Evolutionary conservation across 2,329 filamentous ascomycete genomes (phyloP), one percentile per base, ranked within the genome.

Genomic region (Talaromyces pinophilus): DNA sequence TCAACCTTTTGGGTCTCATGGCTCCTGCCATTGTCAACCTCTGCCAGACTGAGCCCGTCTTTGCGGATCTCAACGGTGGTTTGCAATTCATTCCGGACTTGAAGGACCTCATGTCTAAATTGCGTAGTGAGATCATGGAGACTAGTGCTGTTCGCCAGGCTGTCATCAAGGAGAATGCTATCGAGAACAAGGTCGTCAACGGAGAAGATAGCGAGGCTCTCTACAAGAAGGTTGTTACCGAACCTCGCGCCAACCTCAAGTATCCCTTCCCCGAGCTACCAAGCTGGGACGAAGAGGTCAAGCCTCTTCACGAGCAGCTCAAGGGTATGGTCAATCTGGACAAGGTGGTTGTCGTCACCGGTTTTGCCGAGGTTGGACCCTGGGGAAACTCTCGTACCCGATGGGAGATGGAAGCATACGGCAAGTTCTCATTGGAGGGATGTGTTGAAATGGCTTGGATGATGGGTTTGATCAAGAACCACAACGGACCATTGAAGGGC

Each of bases 401-500:
- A 69, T 99, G 95, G 95, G 95, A 99, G 83, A 99, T 99, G 94
- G 95, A 99, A 80, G 93, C 95, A 1, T 89, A 93, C 71, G 95
- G 95, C 76, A 87, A 97, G 76, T 99, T 99, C 83, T 98, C 95
- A 8, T 87, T 99, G 15, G 96, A 99, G 80, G 95, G 95, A 35
- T 98, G 95, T 75, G 90, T 99, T 68, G 95, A 99, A 81, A 99
- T 99, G 95, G 93, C 95, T 38, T 99, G 95, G 95, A 92, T 99
- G 80, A 99, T 98, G 94, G 95, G 95, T 76, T 88, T 98, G 67
- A 98, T 99, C 84, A 97, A 94, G 86, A 96, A 99, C 80, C 92
- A 97, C 84, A 98, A 98, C 73, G 95, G 95, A 19, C 89, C 90
- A 38, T 88, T 99, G 78, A 99, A 99, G 84, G 95, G 95, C 78